Evolutionary conservation across 345 rosid species (phyloP).

Genomic region (Bretschneidera sinensis): DNA sequence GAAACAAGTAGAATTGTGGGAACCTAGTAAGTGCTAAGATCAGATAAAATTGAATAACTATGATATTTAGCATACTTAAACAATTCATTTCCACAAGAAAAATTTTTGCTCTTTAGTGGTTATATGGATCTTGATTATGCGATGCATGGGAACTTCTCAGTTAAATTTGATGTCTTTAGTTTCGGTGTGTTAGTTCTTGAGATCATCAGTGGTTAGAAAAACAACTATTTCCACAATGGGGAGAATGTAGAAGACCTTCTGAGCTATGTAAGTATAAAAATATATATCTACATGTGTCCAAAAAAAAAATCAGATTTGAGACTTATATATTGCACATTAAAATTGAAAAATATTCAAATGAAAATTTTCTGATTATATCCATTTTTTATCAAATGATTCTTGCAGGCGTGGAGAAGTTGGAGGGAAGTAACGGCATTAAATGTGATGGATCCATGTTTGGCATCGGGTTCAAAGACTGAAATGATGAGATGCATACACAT

Average conservation of each 20-base stretch:
- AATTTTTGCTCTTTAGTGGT: too few relatives aligned
- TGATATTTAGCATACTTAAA: background rate
- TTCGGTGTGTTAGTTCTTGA: conserved; percentile 58
- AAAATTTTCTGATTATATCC: too few relatives aligned
- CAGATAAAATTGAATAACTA: background rate
- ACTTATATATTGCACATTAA: too few relatives aligned
- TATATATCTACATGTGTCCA: too few relatives aligned
- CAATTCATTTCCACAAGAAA: conserved; percentile 2
- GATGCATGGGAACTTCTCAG: conserved; percentile 41
- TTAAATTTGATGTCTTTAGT: conserved; percentile 52
- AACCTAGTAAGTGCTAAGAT: too few relatives aligned
- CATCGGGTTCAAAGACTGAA: conserved; percentile 28
- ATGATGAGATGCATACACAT: conserved; percentile 48
- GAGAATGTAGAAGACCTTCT: conserved; percentile 28
- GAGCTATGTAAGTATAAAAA: conserved; percentile 46
- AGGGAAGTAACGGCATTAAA: conserved; percentile 36
- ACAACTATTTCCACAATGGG: conserved; percentile 13
- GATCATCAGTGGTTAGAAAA: conserved; percentile 43
- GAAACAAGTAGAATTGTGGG: conserved; percentile 35
- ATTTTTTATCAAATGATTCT: too few relatives aligned
- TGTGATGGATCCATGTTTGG: conserved; percentile 40
- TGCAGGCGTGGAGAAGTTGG: conserved; percentile 62
- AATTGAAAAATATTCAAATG: too few relatives aligned
- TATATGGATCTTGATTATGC: conserved; percentile 60
- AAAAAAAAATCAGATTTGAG: too few relatives aligned